Evolutionary conservation across 2,329 filamentous ascomycete species (phyloP), one percentile per base, ranked within the genome.

Genomic region (Cadophora sp.): DNA sequence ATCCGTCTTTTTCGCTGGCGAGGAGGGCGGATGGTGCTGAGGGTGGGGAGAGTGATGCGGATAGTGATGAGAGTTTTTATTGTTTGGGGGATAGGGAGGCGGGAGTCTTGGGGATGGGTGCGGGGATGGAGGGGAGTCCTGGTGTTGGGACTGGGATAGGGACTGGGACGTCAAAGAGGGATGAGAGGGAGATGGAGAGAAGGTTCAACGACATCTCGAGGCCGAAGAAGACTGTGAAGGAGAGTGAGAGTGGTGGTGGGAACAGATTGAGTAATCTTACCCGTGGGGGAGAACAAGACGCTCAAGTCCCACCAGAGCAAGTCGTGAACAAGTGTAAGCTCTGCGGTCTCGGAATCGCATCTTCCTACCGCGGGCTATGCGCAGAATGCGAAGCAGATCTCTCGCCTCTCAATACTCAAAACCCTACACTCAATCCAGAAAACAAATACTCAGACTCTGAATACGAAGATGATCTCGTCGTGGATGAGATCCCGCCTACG

Each of bases 401-500:
- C 4, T 4, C n/a, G 12, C 22, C 48, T 37, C n/a, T 27, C 29
- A 19, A n/a, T 14, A 9, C 14, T 2, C 2, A 50, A 37, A 4
- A 6, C 7, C n/a, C 29, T 24, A 37, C 31, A 14, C 11, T 3
- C 19, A 11, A 43, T 11, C 43, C 16, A 14, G 48, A 27, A 34
- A 22, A 9, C 51, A 27, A 19, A 3, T 40, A 40, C 29, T 63
- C 40, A 1, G 69, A 67, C 48, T 34, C 29, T 4, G 26, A 66
- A 14, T 74, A 69, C 51, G 66, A 70, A 27, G 43, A 40, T 5
- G 69, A 71, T 16, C 64, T 68, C n/a, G n/a, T n/a, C n/a, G n/a
- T n/a, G n/a, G n/a, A n/a, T n/a, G n/a, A n/a, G n/a, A 65, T 69
- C 19, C 67, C 65, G n/a, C 68, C 71, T 8, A 71, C 59, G 1